phyloP scores from a whole-genome alignment of 2,329 filamentous ascomycete genomes.

The Cylindrodendrum hubeiense region DNA sequence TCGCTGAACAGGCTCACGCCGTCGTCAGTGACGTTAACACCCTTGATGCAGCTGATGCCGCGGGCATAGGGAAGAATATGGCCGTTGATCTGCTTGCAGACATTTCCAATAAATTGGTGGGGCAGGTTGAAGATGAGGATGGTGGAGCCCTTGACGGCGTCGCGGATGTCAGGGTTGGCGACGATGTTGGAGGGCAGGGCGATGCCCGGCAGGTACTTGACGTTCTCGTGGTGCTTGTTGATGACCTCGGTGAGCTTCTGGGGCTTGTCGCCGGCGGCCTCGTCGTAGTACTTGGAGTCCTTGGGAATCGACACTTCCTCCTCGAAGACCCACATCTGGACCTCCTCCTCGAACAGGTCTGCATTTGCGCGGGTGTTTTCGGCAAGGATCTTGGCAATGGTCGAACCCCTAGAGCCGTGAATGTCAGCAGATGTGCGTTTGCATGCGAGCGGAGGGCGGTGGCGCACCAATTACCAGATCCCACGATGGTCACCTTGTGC shows the following conservation, averaged over 20 bases:
- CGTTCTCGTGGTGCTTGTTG: conserved; percentile 93
- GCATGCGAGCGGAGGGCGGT: not conserved
- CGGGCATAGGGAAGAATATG: conserved; percentile 93
- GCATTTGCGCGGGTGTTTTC: conserved; percentile 87
- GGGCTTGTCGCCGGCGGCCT: conserved; percentile 70
- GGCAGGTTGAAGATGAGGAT: conserved; percentile 97
- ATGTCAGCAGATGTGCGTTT: not conserved
- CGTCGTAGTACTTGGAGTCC: conserved; percentile 79
- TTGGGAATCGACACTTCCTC: conserved; percentile 84
- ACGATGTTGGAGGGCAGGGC: conserved; percentile 84
- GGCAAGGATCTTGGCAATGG: conserved; percentile 95
- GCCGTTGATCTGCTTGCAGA: conserved; percentile 86
- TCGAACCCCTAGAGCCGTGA: conserved; percentile 81
- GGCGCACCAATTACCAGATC: conserved; percentile 92
- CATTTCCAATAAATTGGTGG: conserved; percentile 93
- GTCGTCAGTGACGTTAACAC: conserved; percentile 90
- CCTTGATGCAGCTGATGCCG: conserved; percentile 98
- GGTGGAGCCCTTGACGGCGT: conserved; percentile 85
- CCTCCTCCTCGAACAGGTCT: conserved; percentile 85
- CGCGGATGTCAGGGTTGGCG: conserved; percentile 84
- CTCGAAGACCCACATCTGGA: conserved; percentile 99
- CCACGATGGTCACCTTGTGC: conserved; percentile 94
- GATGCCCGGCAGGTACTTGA: conserved; percentile 97
- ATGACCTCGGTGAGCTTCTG: conserved; percentile 93
- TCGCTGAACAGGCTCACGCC: conserved; percentile 93